Evolutionary conservation across 768 basidiomycete species (phyloP).

Genomic region (Erythrobasidium yunnanense): DNA sequence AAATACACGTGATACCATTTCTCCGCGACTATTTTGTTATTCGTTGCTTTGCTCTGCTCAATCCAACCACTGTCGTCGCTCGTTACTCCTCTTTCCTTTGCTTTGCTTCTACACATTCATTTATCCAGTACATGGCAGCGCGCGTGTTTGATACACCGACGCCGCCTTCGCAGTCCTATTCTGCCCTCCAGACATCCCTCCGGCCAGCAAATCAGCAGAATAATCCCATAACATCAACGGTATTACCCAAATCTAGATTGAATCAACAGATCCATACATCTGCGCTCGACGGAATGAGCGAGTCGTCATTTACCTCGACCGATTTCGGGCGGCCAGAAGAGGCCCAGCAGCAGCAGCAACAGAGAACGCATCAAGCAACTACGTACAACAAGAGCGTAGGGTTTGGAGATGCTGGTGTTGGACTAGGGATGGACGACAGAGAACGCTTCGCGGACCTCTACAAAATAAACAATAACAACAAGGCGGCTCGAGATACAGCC

Average conservation of each 20-base stretch:
- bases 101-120: background rate
- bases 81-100: background rate
- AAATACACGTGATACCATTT: no score
- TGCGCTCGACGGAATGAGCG: no score
- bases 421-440: slow-evolving; percentile 6
- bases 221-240: slow-evolving; percentile 1
- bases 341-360: background rate
- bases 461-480: background rate
- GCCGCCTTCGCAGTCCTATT: slow-evolving; percentile 24
- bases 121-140: background rate
- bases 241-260: slow-evolving; percentile 1
- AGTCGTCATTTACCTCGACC: slow-evolving; percentile 23
- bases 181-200: background rate
- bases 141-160: slow-evolving; percentile 22
- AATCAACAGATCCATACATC: slow-evolving; percentile 9
- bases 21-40: no score
- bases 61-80: background rate
- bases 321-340: slow-evolving; percentile 15
- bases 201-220: background rate
- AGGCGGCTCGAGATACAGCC: no score
- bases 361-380: background rate
- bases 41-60: no score
- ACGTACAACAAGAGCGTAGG: slow-evolving; percentile 7
- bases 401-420: slow-evolving; percentile 7
- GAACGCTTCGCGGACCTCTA: slow-evolving; percentile 6